phyloP scores from a whole-genome alignment of 1,139 yeast genomes.

The Kodamaea anthophila region DNA sequence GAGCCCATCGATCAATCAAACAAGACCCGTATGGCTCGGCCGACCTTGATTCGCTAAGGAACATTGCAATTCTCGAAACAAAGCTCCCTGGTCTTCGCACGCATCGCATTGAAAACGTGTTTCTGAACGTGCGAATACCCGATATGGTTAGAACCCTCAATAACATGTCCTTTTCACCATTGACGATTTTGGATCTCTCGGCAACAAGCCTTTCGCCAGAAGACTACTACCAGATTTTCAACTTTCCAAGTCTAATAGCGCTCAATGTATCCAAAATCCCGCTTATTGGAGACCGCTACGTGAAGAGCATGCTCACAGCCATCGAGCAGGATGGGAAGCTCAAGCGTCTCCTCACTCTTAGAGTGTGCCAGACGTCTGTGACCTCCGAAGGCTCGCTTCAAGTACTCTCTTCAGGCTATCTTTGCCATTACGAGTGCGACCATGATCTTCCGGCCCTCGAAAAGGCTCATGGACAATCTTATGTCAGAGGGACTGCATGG shows the following conservation, averaged over 20 bases:
- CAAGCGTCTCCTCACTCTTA: constrained; percentile 18
- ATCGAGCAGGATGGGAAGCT: constrained; percentile 20
- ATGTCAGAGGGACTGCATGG: constrained; percentile 22
- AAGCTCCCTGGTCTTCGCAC: constrained; percentile 6
- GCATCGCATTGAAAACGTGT: constrained; percentile 30
- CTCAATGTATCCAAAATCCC: constrained; percentile 27
- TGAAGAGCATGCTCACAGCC: constrained; percentile 21
- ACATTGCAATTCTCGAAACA: constrained; percentile 7
- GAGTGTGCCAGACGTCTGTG: constrained; percentile 18
- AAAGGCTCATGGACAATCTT: constrained; percentile 7
- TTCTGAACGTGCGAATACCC: constrained; percentile 20
- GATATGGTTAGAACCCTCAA: constrained; percentile 17
- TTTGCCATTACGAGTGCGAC: constrained; percentile 25
- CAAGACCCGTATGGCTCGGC: background rate
- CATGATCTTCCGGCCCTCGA: constrained; percentile 7
- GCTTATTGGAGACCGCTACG: constrained; percentile 26
- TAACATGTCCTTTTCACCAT: constrained; percentile 12
- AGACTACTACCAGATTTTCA: constrained; percentile 24
- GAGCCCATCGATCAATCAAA: constrained; percentile 17
- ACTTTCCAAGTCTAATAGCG: constrained; percentile 25
- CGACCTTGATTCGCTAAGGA: constrained; percentile 7
- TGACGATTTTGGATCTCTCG: constrained; percentile 14
- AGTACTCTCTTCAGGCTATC: constrained; percentile 12
- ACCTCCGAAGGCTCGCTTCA: constrained; percentile 15
- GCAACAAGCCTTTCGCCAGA: constrained; percentile 13